A percentile compares a stretch with the other conserved stretches of the same genome.
phyloP scores from a whole-genome alignment of 768 basidiomycete genomes.

The Trametes meyenii region DNA sequence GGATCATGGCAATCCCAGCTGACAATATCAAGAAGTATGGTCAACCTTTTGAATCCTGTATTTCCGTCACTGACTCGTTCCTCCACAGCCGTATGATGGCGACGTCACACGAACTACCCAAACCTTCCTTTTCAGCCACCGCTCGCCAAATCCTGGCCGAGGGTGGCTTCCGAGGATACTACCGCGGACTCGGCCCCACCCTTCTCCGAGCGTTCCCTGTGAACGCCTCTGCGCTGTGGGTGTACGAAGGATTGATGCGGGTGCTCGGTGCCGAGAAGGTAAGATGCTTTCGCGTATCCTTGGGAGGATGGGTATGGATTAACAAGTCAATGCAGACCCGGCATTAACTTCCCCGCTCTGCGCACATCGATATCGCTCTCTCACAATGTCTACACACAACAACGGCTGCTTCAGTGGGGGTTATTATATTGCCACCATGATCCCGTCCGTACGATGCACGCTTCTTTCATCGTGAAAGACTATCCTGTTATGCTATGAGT shows the following conservation, averaged over 20 bases:
- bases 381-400: not conserved
- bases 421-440: too few species aligned
- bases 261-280: slow-evolving; percentile 69
- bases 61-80: not conserved
- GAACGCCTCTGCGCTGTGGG: slow-evolving; percentile 78
- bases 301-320: not conserved
- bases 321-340: slow-evolving; percentile 43
- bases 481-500: too few species aligned
- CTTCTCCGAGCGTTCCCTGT: slow-evolving; percentile 76
- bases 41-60: too few species aligned
- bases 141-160: slow-evolving; percentile 55
- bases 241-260: slow-evolving; percentile 76
- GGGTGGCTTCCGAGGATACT: slow-evolving; percentile 59
- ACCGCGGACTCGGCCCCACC: slow-evolving; percentile 68
- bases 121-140: slow-evolving; percentile 52
- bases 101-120: slow-evolving; percentile 40
- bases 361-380: not conserved
- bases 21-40: slow-evolving; percentile 85
- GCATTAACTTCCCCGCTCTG: slow-evolving; percentile 25
- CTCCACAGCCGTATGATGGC: slow-evolving; percentile 64
- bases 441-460: too few species aligned
- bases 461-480: too few species aligned
- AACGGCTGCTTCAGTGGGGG: too few species aligned
- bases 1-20: slow-evolving; percentile 70
- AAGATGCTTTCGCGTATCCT: slow-evolving; percentile 14